Evolutionary conservation across 164 flowering plant genomes (phyloP).

Genomic region (Umbellularia californica): DNA sequence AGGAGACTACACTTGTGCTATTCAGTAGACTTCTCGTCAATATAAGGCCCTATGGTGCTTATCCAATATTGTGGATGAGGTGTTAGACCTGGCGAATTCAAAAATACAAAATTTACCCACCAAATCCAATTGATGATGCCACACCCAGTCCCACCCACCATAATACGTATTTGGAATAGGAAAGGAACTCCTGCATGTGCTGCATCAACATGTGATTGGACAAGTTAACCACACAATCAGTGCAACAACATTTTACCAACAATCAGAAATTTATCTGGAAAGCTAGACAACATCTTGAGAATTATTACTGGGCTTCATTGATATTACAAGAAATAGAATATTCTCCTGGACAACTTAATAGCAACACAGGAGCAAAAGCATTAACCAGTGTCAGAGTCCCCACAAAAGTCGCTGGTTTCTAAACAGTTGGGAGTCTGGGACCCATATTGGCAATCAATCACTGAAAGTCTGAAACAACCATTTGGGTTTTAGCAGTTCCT

Average conservation of each 20-base stretch:
- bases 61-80: no score
- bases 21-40: no score
- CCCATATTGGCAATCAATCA: no score
- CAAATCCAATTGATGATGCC: constrained; percentile 94
- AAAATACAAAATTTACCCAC: constrained; percentile 31
- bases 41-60: no score
- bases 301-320: background rate
- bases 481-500: no score
- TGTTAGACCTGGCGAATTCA: no score
- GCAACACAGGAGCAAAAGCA: no score
- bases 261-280: background rate
- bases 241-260: background rate
- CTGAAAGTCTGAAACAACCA: no score
- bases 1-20: no score
- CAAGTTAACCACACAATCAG: constrained; percentile 1
- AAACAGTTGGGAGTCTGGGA: no score
- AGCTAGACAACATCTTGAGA: background rate
- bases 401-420: no score
- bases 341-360: background rate
- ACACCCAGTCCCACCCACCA: constrained; percentile 97
- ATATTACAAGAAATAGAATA: background rate
- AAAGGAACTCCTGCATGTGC: constrained; percentile 66
- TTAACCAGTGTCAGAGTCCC: no score
- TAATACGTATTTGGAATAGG: constrained; percentile 44
- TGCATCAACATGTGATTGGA: constrained; percentile 30